A percentile compares a stretch with the other conserved stretches of the same genome.
These are phyloP conservation scores for Hypholoma sublateritium DNA, from an alignment of 768 basidiomycete species.

Conservation along the genomic window DNA sequence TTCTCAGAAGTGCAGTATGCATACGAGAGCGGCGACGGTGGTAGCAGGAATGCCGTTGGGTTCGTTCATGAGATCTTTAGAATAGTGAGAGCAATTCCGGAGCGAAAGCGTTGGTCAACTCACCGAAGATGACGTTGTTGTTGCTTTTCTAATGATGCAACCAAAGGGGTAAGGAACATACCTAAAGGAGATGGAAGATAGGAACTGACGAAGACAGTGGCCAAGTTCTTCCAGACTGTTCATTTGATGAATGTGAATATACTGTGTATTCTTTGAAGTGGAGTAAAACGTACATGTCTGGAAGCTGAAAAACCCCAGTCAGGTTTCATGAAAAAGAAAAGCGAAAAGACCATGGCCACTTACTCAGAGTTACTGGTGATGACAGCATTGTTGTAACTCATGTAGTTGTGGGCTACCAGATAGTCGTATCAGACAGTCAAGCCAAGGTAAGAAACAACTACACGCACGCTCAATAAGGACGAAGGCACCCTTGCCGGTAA, in stretches of 20 bases:
- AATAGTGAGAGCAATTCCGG: neutral
- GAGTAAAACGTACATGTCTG: constrained; percentile 39
- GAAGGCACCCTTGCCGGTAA: constrained; percentile 58
- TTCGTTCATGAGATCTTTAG: constrained; percentile 54
- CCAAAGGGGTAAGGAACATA: neutral
- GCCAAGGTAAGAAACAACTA: neutral
- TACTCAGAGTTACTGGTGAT: constrained; percentile 50
- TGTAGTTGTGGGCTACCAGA: constrained; percentile 54
- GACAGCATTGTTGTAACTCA: constrained; percentile 53
- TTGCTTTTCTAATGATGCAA: constrained; percentile 38
- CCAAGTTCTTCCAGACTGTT: constrained; percentile 58
- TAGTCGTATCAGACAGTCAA: neutral
- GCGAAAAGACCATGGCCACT: constrained; percentile 27
- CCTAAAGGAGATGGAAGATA: neutral
- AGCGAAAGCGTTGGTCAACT: neutral
- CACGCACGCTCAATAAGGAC: constrained; percentile 55
- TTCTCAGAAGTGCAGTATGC: constrained; percentile 6
- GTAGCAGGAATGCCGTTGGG: constrained; percentile 56
- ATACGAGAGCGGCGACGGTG: constrained; percentile 51
- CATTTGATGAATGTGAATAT: neutral
- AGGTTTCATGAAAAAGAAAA: neutral
- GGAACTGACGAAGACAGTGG: constrained; percentile 49
- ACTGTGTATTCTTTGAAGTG: neutral
- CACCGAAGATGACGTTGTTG: constrained; percentile 57
- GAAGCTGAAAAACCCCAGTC: constrained; percentile 34